Evolutionary conservation across 1,284 basidiomycete genomes (phyloP).

Genomic region (Crucibulum parvulum): DNA sequence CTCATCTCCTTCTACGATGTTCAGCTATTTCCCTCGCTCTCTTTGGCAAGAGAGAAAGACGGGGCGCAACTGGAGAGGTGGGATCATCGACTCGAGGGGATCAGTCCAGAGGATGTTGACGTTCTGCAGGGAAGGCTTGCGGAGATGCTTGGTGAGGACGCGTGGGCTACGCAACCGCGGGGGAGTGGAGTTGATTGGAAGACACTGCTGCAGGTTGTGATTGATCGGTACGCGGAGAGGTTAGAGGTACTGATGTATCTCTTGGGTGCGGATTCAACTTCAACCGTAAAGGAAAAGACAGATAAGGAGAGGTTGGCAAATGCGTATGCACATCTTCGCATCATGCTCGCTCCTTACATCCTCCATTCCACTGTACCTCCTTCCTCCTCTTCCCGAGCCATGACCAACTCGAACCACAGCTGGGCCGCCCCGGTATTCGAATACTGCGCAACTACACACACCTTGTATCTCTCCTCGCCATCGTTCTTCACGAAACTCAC

Average conservation of each 20-base stretch:
- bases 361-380: constrained; percentile 9
- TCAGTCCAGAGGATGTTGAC: constrained; percentile 20
- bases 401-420: constrained; percentile 4
- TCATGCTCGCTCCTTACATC: constrained; percentile 41
- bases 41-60: constrained; percentile 25
- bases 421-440: constrained; percentile 30
- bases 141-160: constrained; percentile 6
- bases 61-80: constrained; percentile 25
- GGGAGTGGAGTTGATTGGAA: constrained; percentile 39
- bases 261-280: neutral
- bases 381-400: neutral
- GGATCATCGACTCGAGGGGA: constrained; percentile 37
- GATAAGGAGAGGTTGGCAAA: constrained; percentile 13
- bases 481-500: constrained; percentile 24
- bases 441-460: constrained; percentile 38
- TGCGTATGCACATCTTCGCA: constrained; percentile 30
- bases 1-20: constrained; percentile 54
- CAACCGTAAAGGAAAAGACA: constrained; percentile 26
- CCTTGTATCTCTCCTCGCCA: constrained; percentile 20
- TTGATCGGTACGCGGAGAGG: constrained; percentile 2
- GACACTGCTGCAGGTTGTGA: constrained; percentile 17
- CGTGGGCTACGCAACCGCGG: constrained; percentile 27
- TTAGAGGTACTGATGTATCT: constrained; percentile 35
- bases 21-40: constrained; percentile 40
- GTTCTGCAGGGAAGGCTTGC: constrained; percentile 17